A percentile compares a stretch with the other conserved stretches of the same genome.
These are phyloP conservation scores for Beauveria pseudobassiana DNA, from an alignment of 2,329 filamentous ascomycete species.

Conservation along the genomic window DNA sequence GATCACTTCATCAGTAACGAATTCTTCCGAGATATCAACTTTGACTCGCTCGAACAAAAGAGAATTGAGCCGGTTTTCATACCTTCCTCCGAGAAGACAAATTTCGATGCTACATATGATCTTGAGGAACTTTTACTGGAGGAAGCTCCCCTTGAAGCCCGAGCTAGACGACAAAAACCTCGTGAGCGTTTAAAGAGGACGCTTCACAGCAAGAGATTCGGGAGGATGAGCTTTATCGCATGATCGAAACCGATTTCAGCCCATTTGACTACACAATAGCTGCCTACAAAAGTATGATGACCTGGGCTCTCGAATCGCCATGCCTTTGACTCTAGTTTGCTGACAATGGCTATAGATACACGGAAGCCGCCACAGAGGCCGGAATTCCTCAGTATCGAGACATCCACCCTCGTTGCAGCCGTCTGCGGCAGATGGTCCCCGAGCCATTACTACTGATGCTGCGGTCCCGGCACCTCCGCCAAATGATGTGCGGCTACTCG, in stretches of 20 bases:
- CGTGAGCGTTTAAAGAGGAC: constrained; percentile 83
- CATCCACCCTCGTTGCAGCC: neutral
- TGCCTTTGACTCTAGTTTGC: neutral
- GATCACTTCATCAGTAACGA: constrained; percentile 79
- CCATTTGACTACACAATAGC: constrained; percentile 91
- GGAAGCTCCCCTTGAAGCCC: constrained; percentile 87
- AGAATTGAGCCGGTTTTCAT: constrained; percentile 85
- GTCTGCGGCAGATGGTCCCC: constrained; percentile 23
- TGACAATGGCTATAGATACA: constrained; percentile 3
- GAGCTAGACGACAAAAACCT: constrained; percentile 88
- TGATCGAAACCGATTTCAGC: constrained; percentile 90
- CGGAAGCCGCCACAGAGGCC: constrained; percentile 4
- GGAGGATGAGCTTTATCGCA: constrained; percentile 85
- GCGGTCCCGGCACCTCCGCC: constrained; percentile 32
- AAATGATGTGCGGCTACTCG: neutral
- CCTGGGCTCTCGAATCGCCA: constrained; percentile 27
- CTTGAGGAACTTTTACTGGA: constrained; percentile 88
- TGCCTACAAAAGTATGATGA: constrained; percentile 62
- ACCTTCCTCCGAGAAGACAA: constrained; percentile 94
- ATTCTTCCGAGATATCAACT: constrained; percentile 84
- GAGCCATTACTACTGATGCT: constrained; percentile 46
- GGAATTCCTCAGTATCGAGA: neutral
- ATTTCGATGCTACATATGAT: constrained; percentile 98
- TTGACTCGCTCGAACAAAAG: constrained; percentile 75
- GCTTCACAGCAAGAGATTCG: constrained; percentile 92